Evolutionary conservation across 495 filamentous ascomycete genomes (phyloP).

Genomic region (Tuber calosporum): DNA sequence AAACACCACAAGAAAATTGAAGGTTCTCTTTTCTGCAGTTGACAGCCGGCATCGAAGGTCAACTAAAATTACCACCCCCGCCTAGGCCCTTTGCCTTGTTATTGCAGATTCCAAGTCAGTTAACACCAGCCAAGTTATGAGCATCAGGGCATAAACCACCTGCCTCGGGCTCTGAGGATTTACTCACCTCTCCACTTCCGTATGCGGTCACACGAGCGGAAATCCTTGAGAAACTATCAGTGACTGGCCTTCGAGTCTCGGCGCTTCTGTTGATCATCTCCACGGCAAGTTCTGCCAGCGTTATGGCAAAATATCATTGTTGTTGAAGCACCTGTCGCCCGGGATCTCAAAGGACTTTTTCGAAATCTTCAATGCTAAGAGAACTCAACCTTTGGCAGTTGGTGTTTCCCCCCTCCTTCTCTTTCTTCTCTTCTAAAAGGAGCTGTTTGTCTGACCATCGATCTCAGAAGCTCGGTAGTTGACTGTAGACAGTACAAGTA

Average conservation of each 20-base stretch:
- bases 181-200: neutral
- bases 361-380: neutral
- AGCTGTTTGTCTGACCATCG: neutral
- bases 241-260: neutral
- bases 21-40: no score
- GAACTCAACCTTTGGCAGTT: neutral
- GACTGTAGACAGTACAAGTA: no score
- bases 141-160: neutral
- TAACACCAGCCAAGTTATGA: neutral
- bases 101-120: neutral
- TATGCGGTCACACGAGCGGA: neutral
- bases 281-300: neutral
- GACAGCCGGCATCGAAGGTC: neutral
- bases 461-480: neutral
- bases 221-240: neutral
- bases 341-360: neutral
- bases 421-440: neutral
- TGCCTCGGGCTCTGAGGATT: no score
- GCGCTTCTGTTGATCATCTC: neutral
- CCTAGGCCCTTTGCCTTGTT: no score
- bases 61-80: neutral
- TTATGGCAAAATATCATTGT: no score
- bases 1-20: neutral
- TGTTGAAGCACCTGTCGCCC: neutral
- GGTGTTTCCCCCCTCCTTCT: no score